Base-by-base conservation (phyloP, 495 filamentous ascomycete species). In the Penicillium coffeae region DNA sequence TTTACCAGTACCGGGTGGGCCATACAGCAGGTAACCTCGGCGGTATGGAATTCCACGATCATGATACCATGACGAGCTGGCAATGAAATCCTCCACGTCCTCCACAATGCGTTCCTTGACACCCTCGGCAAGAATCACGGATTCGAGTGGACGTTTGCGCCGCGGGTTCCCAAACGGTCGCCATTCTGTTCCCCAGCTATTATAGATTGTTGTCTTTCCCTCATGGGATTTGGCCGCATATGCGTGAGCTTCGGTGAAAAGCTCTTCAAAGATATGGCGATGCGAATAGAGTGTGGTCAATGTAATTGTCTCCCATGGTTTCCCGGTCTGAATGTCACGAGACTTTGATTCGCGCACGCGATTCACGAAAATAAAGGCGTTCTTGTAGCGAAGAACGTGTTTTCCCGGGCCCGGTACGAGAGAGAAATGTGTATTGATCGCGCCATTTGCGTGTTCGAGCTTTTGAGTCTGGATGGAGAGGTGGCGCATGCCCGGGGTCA, bases 21-120 rank as follows among this genome's bases (percentile, higher is more conserved):
- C 93, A 60, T 96, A 91, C 3, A 98, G 78, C 33, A 98, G 76
- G 66, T 97, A 98, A 1, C 93, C 93, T 16, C 93, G 77, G 25
- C 93, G 83, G 52, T 97, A 98, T 1, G 93, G 93, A 54, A 98
- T 95, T 6, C 93, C 93, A 6, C 93, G 85, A 59, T 96, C 89
- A 21, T 90, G 79, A 56, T 98, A 98, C 93, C 93, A 98, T 34
- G 83, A 76, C 22, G 84, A 78, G 22, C 87, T 83, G 1, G 65
- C 74, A 32, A 96, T 69, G 54, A 98, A 98, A 51, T 92, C 88
- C 53, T 82, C 78, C 1, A 95, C 83, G 59, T 98, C 93, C 7
- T 76, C 79, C 2, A 96, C 79, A n/a, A 98, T 84, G 4, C 77
- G 68, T 64, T 94, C 89, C 55, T 91, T 90, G 25, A 97, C 77